Evolutionary conservation across 768 basidiomycete genomes (phyloP).

Genomic region (Mrakia frigida): DNA sequence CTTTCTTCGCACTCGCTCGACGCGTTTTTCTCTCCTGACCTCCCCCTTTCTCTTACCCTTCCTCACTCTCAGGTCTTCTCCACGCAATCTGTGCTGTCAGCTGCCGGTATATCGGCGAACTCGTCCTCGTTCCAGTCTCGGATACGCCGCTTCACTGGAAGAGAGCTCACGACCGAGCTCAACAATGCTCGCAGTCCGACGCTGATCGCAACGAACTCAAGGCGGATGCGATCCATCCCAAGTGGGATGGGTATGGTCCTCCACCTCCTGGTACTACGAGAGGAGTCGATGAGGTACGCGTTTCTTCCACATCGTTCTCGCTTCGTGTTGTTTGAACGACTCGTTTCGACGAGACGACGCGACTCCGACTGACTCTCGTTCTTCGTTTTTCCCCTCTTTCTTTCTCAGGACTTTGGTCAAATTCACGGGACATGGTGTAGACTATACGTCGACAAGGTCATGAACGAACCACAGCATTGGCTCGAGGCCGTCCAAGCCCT

Average conservation of each 20-base stretch:
- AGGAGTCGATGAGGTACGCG: conserved; percentile 37
- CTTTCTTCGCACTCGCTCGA: not conserved
- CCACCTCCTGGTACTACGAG: conserved; percentile 36
- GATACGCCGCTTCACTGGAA: conserved; percentile 60
- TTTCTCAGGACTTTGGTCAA: conserved; percentile 56
- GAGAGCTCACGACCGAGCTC: conserved; percentile 49
- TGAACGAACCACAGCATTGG: not conserved
- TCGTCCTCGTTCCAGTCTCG: conserved; percentile 55
- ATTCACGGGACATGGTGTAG: conserved; percentile 53
- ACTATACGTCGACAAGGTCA: conserved; percentile 41
- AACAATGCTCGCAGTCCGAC: not conserved
- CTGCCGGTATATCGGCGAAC: conserved; percentile 64
- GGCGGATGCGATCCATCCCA: conserved; percentile 52
- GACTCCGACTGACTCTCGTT: no score
- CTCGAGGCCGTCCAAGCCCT: not conserved
- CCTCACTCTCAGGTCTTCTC: conserved; percentile 51
- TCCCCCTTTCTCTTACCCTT: not conserved
- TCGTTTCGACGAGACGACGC: no score
- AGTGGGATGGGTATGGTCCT: conserved; percentile 43
- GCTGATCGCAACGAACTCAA: conserved; percentile 46
- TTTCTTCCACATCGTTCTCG: no score
- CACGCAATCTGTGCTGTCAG: conserved; percentile 84
- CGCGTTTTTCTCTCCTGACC: not conserved
- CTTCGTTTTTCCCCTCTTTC: not conserved
- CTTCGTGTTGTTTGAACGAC: no score